A percentile compares a stretch with the other conserved stretches of the same genome.
Conservation (phyloP, 2,329 filamentous ascomycete genomes). For the Knoxdaviesia capensis region DNA sequence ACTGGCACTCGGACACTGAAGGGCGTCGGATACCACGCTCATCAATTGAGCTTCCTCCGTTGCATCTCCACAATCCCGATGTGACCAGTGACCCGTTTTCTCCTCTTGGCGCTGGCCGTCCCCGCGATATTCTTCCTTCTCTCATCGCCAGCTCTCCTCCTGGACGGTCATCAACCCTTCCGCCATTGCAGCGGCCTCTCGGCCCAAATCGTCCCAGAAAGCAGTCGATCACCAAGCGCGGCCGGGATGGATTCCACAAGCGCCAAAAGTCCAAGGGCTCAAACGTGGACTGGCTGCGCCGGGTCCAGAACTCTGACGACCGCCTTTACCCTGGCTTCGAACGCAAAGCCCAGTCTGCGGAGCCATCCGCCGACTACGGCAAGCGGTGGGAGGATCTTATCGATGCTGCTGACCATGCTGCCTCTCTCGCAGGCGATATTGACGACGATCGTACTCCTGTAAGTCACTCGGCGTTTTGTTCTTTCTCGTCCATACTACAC, state of each 20-base stretch:
- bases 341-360: constrained; percentile 69
- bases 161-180: constrained; percentile 71
- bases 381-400: constrained; percentile 95
- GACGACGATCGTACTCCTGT: constrained; percentile 83
- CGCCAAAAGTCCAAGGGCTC: constrained; percentile 49
- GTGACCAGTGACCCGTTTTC: constrained; percentile 59
- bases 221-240: constrained; percentile 66
- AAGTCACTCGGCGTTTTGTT: constrained; percentile 15
- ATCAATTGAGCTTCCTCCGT: constrained; percentile 53
- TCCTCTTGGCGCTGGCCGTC: constrained; percentile 36
- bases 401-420: constrained; percentile 53
- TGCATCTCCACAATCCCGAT: constrained; percentile 34
- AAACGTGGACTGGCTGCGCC: constrained; percentile 44
- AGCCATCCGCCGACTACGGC: constrained; percentile 62
- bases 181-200: constrained; percentile 57
- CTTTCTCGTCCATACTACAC: neutral
- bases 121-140: constrained; percentile 62
- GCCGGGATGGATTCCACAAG: constrained; percentile 58
- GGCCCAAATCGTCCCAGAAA: constrained; percentile 60
- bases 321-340: constrained; percentile 48
- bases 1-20: constrained; percentile 53
- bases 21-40: constrained; percentile 40
- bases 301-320: constrained; percentile 34
- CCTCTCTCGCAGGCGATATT: constrained; percentile 76
- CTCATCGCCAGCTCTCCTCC: constrained; percentile 67